phyloP scores from a whole-genome alignment of 2,329 filamentous ascomycete genomes.

The Raffaelea ambrosiae region DNA sequence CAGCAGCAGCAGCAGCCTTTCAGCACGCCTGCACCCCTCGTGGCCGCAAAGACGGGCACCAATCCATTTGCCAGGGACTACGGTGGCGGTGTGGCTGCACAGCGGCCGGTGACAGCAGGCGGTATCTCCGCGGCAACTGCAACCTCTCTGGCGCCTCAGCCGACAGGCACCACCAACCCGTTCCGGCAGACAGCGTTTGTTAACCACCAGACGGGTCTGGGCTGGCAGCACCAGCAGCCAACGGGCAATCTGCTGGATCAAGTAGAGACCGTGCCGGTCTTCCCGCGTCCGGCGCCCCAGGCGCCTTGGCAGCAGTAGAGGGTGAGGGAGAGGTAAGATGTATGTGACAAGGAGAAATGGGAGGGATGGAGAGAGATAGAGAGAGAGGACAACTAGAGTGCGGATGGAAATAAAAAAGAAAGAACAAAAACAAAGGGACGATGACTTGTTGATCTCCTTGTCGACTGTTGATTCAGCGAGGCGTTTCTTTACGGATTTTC shows the following conservation, averaged over 20 bases:
- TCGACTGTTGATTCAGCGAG: constrained; percentile 8
- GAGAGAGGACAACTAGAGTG: neutral
- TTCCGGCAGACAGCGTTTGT: constrained; percentile 89
- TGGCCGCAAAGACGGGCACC: constrained; percentile 45
- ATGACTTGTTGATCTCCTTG: too few relatives aligned
- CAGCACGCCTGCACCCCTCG: constrained; percentile 31
- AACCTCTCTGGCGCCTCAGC: constrained; percentile 60
- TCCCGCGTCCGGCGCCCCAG: constrained; percentile 67
- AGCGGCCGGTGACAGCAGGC: constrained; percentile 35
- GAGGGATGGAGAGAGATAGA: neutral
- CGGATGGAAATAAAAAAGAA: constrained; percentile 1
- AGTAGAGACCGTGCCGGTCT: constrained; percentile 71
- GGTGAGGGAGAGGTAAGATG: too few relatives aligned
- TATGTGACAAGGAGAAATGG: neutral
- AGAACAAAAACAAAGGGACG: neutral
- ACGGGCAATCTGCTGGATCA: constrained; percentile 78
- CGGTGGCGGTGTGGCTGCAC: constrained; percentile 6
- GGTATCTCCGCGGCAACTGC: constrained; percentile 37
- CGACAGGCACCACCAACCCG: constrained; percentile 86
- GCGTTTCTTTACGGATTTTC: constrained; percentile 6
- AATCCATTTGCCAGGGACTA: constrained; percentile 51
- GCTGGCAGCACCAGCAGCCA: constrained; percentile 75
- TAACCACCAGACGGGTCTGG: constrained; percentile 77
- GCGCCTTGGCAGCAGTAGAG: constrained; percentile 47
- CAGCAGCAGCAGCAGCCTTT: constrained; percentile 27